Base-by-base conservation (phyloP, 2,329 filamentous ascomycete genomes). In the Cladophialophora yegresii region DNA sequence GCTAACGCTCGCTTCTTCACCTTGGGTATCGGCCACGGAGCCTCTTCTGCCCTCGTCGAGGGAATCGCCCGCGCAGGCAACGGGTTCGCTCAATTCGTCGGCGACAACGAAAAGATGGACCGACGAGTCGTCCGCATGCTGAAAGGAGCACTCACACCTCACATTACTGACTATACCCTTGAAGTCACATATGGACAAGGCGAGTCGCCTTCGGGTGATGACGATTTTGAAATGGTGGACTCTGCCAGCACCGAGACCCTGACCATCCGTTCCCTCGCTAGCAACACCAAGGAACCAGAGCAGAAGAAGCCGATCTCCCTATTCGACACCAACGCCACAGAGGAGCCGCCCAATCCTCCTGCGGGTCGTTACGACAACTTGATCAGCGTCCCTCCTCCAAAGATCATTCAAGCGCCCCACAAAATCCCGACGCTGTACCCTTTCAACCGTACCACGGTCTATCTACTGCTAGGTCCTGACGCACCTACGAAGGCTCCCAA, bases 51-150 rank as follows among this genome's bases (percentile, higher is more conserved):
- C 1, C 75, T 88, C 2, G 81, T 87, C 10, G 82, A 87, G 70
- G 85, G 85, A 0, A 78, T 87, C 62, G 85, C 85, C 20, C 79
- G 81, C 57, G 80, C 82, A 12, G 86, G 85, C 0, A 83, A 84
- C 58, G 85, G 85, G 0, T 85, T 88, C 65, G 75, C 84, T 0
- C 89, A 92, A 73, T 80, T 83, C 0, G 87, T 91, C 0, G 80
- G 79, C 1, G 76, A 84, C 6, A 77, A 83, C 1, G 89, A 92
- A 73, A 85, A 87, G 71, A 84, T 91, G 75, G 85, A 89, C 70
- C 83, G 78, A 67, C 89, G 89, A 72, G 82, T 91, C 0, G 81
- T 92, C 2, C 83, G 89, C 2, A 92, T 92, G 89, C 78, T 92
- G 62, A 90, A 89, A 72, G 89, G 84, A 0, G 85, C 88, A 0